Evolutionary conservation across 2,329 filamentous ascomycete genomes (phyloP), one percentile per base, ranked within the genome.

Genomic region (Drechslerella coelobrocha): DNA sequence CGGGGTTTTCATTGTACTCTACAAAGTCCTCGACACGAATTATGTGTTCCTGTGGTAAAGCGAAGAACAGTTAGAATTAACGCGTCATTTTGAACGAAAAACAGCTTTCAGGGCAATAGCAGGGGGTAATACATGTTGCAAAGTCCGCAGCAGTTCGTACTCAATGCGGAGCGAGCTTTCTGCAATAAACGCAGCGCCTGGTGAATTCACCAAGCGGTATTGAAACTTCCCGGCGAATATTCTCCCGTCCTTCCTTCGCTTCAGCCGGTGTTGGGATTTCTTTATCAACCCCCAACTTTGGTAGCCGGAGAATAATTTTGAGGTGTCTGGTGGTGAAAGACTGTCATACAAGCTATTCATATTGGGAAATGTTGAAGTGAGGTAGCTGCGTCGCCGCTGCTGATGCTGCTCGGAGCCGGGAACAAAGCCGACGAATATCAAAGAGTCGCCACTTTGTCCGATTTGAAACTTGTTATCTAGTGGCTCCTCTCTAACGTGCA

Each of bases 351-450:
- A 14, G 8, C 26, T 23, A 9, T 19, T 2, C n/a, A 54, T 31
- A n/a, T 54, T 17, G 9, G 51, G 1, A 39, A 17, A 12, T 23
- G 31, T 10, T 2, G 27, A 41, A 12, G 14, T 10, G 21, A 54
- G 29, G 39, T 54, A 54, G 2, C 39, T 34, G n/a, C 51, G 27
- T 34, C 51, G 27, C 10, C 29, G 10, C 39, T 39, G 12, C 29
- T 54, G 51, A n/a, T 54, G 51, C 9, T 5, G 26, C 10, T 54
- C n/a, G 9, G 51, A 39, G 19, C 51, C 51, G n/a, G 51, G 51
- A 21, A 41, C 39, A 23, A 54, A 54, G 2, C 51, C 51, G 23
- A 24, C 27, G 8, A 37, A 54, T 2, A 19, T 37, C 23, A 54
- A 26, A 2, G 7, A 7, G 17, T 54, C 51, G 2, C 27, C 51